Evolutionary conservation across 2,329 filamentous ascomycete species (phyloP).

Genomic region (Sporothrix schenckii): DNA sequence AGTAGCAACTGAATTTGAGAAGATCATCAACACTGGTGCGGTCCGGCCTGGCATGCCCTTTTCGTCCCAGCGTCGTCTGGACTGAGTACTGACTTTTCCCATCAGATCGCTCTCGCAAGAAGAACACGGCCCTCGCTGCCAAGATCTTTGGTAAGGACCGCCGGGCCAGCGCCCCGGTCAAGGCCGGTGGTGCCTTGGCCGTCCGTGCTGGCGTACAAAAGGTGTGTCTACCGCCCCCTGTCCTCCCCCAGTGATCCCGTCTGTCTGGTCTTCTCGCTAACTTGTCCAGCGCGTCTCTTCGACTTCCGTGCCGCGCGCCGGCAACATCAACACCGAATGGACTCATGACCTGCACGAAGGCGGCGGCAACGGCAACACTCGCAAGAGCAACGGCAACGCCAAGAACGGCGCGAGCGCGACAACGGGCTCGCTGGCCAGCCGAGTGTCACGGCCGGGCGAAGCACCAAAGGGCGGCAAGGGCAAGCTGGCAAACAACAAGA

Average conservation of each 20-base stretch:
- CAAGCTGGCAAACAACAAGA: background rate
- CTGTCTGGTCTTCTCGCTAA: background rate
- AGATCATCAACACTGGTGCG: slow-evolving; percentile 58
- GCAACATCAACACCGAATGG: slow-evolving; percentile 68
- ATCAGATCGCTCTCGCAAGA: slow-evolving; percentile 67
- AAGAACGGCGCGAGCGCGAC: slow-evolving; percentile 39
- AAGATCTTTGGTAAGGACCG: slow-evolving; percentile 69
- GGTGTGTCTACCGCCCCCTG: slow-evolving; percentile 47
- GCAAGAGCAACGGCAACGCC: background rate
- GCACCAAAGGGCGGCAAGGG: slow-evolving; percentile 31
- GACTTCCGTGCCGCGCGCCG: slow-evolving; percentile 41
- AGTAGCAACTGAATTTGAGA: slow-evolving; percentile 56
- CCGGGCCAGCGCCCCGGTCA: slow-evolving; percentile 55
- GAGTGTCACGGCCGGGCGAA: slow-evolving; percentile 45
- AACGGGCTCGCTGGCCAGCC: slow-evolving; percentile 51
- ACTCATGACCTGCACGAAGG: slow-evolving; percentile 67
- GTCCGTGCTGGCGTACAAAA: slow-evolving; percentile 75
- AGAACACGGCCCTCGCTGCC: slow-evolving; percentile 71
- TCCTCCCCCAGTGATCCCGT: background rate
- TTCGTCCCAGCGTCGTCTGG: background rate
- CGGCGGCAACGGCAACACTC: slow-evolving; percentile 33
- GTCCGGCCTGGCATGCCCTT: background rate
- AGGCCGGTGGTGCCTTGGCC: slow-evolving; percentile 58
- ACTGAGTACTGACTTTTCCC: slow-evolving; percentile 1
- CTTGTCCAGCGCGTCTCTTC: slow-evolving; percentile 40